These are phyloP conservation scores for Odontarrhena argentea DNA, from an alignment of 345 rosid species.

Conservation along the genomic window DNA sequence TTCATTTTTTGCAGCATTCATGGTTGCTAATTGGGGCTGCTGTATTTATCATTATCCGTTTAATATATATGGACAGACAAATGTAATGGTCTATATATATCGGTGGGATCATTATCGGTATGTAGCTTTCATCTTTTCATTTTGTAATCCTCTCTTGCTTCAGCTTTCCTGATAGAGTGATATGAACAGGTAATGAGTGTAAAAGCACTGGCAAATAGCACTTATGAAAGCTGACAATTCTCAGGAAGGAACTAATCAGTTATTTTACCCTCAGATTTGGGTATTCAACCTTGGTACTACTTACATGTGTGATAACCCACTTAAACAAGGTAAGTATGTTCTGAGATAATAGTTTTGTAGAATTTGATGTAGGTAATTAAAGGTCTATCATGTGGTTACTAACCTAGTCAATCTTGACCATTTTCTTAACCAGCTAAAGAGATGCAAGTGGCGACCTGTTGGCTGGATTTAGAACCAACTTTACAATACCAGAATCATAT, in stretches of 20 bases:
- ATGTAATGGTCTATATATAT: constrained; percentile 80
- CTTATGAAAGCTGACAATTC: constrained; percentile 68
- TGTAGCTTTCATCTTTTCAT: constrained; percentile 26
- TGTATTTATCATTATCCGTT: constrained; percentile 61
- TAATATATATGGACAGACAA: constrained; percentile 87
- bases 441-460: too few species aligned
- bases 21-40: constrained; percentile 76
- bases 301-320: constrained; percentile 69
- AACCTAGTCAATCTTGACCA: background rate
- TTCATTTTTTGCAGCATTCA: constrained; percentile 69
- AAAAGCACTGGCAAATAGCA: constrained; percentile 78
- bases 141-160: constrained; percentile 6
- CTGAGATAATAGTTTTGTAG: background rate
- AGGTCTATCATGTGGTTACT: background rate
- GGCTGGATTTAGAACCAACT: too few species aligned
- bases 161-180: background rate
- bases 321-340: constrained; percentile 60
- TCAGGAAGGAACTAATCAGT: constrained; percentile 61
- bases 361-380: background rate
- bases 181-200: constrained; percentile 73
- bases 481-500: too few species aligned
- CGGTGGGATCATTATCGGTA: constrained; percentile 98
- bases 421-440: too few species aligned
- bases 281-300: constrained; percentile 60
- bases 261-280: constrained; percentile 76